Conservation (phyloP, 139 green algal genomes). For the Edaphochlamys debaryana region DNA sequence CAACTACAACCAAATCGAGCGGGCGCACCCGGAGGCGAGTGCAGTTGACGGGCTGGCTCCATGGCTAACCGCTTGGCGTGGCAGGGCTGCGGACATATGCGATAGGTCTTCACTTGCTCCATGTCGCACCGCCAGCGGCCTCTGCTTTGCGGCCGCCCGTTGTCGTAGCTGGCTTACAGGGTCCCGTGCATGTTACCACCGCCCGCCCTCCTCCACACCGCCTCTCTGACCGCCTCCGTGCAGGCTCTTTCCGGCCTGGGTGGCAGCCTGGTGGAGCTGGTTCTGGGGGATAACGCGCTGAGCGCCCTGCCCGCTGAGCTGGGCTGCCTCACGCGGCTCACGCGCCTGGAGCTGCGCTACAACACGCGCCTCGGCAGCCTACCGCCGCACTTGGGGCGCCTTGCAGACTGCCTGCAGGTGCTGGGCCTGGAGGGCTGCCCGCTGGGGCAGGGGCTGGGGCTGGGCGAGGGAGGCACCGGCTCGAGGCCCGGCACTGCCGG, state of each 20-base stretch:
- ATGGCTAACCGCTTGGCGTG: too few species aligned
- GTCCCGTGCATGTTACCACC: too few species aligned
- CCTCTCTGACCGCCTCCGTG: background rate
- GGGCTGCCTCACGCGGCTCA: slow-evolving; percentile 4
- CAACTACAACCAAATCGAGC: slow-evolving; percentile 24
- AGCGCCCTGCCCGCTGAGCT: background rate
- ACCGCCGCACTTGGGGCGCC: background rate
- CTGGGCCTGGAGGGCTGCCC: slow-evolving; percentile 7
- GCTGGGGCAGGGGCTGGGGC: too few species aligned
- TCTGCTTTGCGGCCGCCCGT: too few species aligned
- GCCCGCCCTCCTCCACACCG: background rate
- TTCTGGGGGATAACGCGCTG: slow-evolving; percentile 24
- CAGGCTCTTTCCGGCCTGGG: background rate
- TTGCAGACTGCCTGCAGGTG: background rate
- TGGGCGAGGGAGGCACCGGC: too few species aligned
- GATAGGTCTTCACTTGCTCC: too few species aligned
- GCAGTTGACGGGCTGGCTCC: too few species aligned
- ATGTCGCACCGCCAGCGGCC: too few species aligned
- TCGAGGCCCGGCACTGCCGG: too few species aligned
- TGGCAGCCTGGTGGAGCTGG: slow-evolving; percentile 5
- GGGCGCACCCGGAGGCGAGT: slow-evolving; percentile 5
- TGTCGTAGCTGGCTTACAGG: too few species aligned
- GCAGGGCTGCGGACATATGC: too few species aligned
- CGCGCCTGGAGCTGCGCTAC: slow-evolving; percentile 8
- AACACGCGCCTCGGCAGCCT: background rate